These are phyloP conservation scores for Casaregolazyma lundiana DNA, from an alignment of 1,139 yeast species.

Conservation along the genomic window DNA sequence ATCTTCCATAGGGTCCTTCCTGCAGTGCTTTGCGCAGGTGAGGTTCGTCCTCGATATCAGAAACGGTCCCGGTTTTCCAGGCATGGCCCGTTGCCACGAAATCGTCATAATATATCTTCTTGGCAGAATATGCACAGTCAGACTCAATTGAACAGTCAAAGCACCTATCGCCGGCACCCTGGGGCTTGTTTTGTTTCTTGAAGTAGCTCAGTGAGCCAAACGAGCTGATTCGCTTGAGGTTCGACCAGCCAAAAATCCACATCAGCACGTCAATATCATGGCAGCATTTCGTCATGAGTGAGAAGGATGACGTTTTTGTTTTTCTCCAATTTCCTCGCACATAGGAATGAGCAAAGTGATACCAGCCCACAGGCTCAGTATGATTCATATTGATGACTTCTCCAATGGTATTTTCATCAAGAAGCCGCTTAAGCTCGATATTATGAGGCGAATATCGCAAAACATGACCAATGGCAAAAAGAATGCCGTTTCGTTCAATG, in stretches of 20 bases:
- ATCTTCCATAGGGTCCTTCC: conserved; percentile 25
- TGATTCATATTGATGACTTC: conserved; percentile 27
- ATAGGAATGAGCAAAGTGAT: conserved; percentile 30
- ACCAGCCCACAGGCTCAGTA: conserved; percentile 32
- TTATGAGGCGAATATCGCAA: conserved; percentile 30
- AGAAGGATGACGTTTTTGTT: conserved; percentile 22
- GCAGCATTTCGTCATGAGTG: conserved; percentile 31
- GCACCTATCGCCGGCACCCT: conserved; percentile 22
- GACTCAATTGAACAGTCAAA: conserved; percentile 22
- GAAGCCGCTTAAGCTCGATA: conserved; percentile 21
- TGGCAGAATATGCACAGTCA: conserved; percentile 27
- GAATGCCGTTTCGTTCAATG: conserved; percentile 22
- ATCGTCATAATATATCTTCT: conserved; percentile 23
- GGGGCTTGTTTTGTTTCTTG: conserved; percentile 25
- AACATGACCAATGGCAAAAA: conserved; percentile 30
- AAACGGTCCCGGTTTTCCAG: conserved; percentile 19
- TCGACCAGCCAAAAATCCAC: conserved; percentile 26
- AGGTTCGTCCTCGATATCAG: conserved; percentile 26
- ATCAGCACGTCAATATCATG: conserved; percentile 28
- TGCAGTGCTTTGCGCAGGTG: conserved; percentile 22
- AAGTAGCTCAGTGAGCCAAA: conserved; percentile 26
- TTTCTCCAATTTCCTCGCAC: conserved; percentile 31
- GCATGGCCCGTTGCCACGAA: conserved; percentile 19
- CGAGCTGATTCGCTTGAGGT: conserved; percentile 23
- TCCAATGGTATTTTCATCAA: conserved; percentile 25